phyloP scores from a whole-genome alignment of 1,139 yeast species.

The Yamadazyma blattariae region DNA sequence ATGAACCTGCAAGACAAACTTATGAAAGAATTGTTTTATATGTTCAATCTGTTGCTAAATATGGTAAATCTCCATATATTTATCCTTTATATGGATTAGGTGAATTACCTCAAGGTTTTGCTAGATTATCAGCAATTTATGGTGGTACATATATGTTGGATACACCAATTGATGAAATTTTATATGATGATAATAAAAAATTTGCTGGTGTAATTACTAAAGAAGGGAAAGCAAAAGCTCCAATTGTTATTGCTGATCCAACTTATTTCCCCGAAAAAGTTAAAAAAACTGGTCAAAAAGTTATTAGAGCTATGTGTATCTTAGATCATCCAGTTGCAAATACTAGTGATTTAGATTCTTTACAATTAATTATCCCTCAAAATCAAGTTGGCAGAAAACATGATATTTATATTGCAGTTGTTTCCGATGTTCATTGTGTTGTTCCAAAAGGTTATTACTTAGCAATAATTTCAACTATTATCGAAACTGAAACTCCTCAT shows the following conservation, averaged over 20 bases:
- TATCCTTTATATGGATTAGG: constrained; percentile 97
- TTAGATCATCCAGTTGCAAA: constrained; percentile 87
- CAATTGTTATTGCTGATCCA: constrained; percentile 95
- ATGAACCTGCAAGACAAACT: constrained; percentile 89
- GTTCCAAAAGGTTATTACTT: constrained; percentile 86
- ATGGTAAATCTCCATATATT: constrained; percentile 94
- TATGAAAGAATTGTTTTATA: constrained; percentile 83
- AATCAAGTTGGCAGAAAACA: constrained; percentile 91
- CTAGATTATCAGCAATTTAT: constrained; percentile 92
- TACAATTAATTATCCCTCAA: constrained; percentile 94
- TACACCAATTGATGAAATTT: constrained; percentile 88
- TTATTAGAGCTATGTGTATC: constrained; percentile 93
- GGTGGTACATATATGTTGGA: constrained; percentile 99
- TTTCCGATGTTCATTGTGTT: constrained; percentile 88
- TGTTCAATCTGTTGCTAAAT: constrained; percentile 87
- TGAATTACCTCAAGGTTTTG: constrained; percentile 97
- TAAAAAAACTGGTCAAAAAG: constrained; percentile 77
- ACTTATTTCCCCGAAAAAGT: constrained; percentile 95
- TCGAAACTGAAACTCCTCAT: constrained; percentile 93
- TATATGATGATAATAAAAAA: constrained; percentile 63
- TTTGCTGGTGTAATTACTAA: constrained; percentile 87
- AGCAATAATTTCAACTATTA: constrained; percentile 92
- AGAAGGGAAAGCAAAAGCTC: constrained; percentile 89
- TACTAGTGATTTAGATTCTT: constrained; percentile 81
- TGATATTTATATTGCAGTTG: constrained; percentile 90